These are phyloP conservation scores for Tulasnella sp. DNA, from an alignment of 768 basidiomycete species.

Conservation along the genomic window DNA sequence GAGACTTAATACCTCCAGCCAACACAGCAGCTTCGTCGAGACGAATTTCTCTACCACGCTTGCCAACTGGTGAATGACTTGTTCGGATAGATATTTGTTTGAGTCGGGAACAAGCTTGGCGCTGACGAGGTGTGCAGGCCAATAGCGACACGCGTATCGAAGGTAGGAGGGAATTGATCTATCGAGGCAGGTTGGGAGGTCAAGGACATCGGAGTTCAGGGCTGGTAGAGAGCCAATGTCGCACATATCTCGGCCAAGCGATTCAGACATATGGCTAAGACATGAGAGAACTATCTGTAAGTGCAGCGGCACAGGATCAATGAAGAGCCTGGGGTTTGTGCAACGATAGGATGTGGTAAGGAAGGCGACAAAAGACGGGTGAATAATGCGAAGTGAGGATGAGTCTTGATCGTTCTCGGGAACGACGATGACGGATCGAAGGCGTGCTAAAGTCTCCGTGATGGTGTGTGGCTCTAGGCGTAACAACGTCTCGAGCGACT, in stretches of 20 bases:
- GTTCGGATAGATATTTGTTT: no score
- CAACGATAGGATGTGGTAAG: conserved; percentile 1
- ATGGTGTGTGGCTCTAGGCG: background rate
- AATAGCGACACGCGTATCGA: background rate
- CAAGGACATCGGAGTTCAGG: background rate
- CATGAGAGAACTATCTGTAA: background rate
- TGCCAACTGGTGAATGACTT: no score
- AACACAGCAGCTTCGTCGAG: conserved; percentile 2
- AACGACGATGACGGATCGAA: conserved; percentile 3
- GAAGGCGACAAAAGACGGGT: conserved; percentile 14
- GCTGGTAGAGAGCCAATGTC: background rate
- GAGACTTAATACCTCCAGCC: conserved; percentile 1
- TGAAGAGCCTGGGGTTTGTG: background rate
- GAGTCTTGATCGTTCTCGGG: background rate
- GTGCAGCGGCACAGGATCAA: background rate
- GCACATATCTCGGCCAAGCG: background rate
- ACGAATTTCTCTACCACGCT: background rate
- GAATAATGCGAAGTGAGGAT: conserved; percentile 1
- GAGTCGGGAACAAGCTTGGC: background rate
- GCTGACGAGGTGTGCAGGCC: background rate
- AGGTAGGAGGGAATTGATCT: background rate
- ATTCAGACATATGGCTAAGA: background rate
- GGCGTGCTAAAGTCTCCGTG: background rate
- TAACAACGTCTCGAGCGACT: background rate
- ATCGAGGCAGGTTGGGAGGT: background rate